These are phyloP conservation scores for Artemisia argyi DNA, from an alignment of 129 eudicot genomes.

Conservation along the genomic window DNA sequence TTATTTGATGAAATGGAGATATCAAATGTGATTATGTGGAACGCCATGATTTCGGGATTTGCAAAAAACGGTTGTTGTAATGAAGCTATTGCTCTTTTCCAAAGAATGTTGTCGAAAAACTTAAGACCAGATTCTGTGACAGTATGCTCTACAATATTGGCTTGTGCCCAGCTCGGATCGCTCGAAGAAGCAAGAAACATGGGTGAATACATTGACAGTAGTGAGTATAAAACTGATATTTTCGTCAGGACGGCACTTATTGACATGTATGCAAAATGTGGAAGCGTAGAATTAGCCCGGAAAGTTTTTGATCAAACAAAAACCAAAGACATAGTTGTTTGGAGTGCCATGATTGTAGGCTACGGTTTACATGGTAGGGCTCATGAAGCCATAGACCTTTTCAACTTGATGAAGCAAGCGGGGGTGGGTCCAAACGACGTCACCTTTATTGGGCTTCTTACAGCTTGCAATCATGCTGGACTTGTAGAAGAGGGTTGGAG, in stretches of 20 bases:
- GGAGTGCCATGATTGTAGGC: conserved; percentile 91
- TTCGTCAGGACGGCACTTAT: conserved; percentile 67
- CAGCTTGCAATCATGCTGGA: conserved; percentile 81
- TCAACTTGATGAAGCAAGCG: conserved; percentile 47
- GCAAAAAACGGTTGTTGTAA: conserved; percentile 60
- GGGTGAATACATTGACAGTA: conserved; percentile 41
- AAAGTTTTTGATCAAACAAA: conserved; percentile 42
- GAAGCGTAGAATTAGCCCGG: conserved; percentile 69
- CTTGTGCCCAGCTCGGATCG: conserved; percentile 73
- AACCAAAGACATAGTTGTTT: conserved; percentile 64
- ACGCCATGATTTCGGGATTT: conserved; percentile 84
- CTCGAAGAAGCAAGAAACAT: conserved; percentile 66
- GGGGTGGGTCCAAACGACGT: conserved; percentile 63
- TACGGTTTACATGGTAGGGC: conserved; percentile 74
- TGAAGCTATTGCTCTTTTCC: conserved; percentile 61
- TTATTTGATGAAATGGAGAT: conserved; percentile 63
- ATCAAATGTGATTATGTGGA: conserved; percentile 64
- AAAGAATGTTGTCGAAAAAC: conserved; percentile 46
- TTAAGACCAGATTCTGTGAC: conserved; percentile 64
- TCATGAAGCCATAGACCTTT: conserved; percentile 64
- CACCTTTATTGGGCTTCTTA: conserved; percentile 76
- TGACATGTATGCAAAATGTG: conserved; percentile 91
- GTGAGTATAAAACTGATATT: conserved; percentile 35
- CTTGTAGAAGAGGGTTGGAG: conserved; percentile 73
- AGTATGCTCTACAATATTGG: conserved; percentile 53